Conservation (phyloP, 306 rosid genomes). For the Macrotyloma uniflorum region DNA sequence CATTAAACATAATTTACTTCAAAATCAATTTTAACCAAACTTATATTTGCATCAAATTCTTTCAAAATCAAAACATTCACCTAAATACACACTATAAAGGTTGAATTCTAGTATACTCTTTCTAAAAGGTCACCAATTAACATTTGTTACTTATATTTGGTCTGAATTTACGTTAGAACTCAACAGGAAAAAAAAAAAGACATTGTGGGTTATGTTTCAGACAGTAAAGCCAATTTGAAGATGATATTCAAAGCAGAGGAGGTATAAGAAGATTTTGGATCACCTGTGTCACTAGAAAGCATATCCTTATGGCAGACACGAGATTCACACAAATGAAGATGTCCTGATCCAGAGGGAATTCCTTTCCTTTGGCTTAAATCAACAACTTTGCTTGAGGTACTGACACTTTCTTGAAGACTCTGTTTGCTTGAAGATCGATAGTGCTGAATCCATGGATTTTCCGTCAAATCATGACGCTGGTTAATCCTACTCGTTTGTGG, state of each 20-base stretch:
- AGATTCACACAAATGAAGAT: slow-evolving; percentile 24
- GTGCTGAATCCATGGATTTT: slow-evolving; percentile 71
- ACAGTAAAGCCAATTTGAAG: background rate
- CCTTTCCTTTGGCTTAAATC: slow-evolving; percentile 35
- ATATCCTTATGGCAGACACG: slow-evolving; percentile 32
- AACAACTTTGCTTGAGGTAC: slow-evolving; percentile 9
- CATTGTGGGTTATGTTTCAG: background rate
- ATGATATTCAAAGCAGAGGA: background rate
- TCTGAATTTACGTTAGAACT: background rate
- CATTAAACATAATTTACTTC: no score
- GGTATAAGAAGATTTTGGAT: background rate
- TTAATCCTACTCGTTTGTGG: slow-evolving; percentile 29
- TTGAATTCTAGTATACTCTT: background rate
- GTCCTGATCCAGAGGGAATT: slow-evolving; percentile 24
- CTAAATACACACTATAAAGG: background rate
- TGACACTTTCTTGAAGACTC: slow-evolving; percentile 18
- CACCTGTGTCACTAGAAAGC: slow-evolving; percentile 52
- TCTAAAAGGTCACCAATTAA: background rate
- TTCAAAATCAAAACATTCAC: no score
- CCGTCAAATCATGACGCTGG: slow-evolving; percentile 32
- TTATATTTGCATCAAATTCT: no score
- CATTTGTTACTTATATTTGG: background rate
- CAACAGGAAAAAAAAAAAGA: background rate
- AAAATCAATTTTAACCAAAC: no score
- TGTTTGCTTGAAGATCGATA: slow-evolving; percentile 46